A percentile compares a stretch with the other conserved stretches of the same genome.
Evolutionary conservation across 306 rosid genomes (phyloP).

Genomic region (Inga laurina): DNA sequence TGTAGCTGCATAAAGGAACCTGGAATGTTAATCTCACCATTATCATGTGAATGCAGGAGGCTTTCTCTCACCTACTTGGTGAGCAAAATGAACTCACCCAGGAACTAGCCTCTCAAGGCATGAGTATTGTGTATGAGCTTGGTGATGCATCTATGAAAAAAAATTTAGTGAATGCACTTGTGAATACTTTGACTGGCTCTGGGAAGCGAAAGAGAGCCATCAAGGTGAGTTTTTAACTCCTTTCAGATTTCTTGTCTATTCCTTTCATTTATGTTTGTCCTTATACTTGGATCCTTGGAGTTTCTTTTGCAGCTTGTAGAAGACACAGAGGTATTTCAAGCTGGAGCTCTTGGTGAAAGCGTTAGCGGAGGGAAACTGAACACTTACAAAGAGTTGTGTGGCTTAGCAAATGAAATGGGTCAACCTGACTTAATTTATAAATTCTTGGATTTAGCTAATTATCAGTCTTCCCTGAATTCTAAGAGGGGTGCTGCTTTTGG

Average conservation of each 20-base stretch:
- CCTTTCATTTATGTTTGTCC: constrained; percentile 1
- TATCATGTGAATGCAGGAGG: constrained; percentile 72
- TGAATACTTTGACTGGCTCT: constrained; percentile 79
- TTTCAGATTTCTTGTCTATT: constrained; percentile 12
- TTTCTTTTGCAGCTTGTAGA: constrained; percentile 72
- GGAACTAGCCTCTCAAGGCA: constrained; percentile 98
- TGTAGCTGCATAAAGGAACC: constrained; percentile 18
- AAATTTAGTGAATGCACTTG: constrained; percentile 87
- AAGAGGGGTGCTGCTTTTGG: constrained; percentile 99
- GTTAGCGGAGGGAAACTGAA: constrained; percentile 82
- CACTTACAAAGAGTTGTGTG: constrained; percentile 96
- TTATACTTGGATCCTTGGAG: constrained; percentile 1
- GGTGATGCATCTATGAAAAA: constrained; percentile 88
- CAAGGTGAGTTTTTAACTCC: constrained; percentile 62
- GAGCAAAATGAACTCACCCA: constrained; percentile 97
- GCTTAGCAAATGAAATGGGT: constrained; percentile 97
- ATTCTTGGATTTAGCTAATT: constrained; percentile 98
- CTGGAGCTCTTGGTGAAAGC: constrained; percentile 84
- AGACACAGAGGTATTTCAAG: constrained; percentile 94
- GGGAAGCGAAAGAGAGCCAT: constrained; percentile 93
- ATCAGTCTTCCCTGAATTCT: constrained; percentile 84
- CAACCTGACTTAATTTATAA: constrained; percentile 95
- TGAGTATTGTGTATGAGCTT: constrained; percentile 97
- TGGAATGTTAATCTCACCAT: constrained; percentile 29
- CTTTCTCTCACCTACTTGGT: constrained; percentile 88